Conservation (phyloP, 495 filamentous ascomycete genomes). For the Glonium stellatum region DNA sequence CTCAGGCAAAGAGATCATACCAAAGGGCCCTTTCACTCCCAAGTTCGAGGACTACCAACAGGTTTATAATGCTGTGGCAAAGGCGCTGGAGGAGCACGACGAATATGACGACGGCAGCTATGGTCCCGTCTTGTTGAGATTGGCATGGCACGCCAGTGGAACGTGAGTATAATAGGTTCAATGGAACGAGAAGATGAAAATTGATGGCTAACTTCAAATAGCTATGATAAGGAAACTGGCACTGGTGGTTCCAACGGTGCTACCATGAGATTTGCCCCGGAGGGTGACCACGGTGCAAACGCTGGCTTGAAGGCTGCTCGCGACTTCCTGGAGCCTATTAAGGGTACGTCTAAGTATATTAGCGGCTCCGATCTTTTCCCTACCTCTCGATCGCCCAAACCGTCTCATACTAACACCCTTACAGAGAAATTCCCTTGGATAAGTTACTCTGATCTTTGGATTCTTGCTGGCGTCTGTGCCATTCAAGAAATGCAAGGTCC, state of each 20-base stretch:
- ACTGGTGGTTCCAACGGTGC: conserved; percentile 95
- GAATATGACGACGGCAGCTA: conserved; percentile 97
- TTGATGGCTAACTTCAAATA: conserved; percentile 30
- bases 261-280: conserved; percentile 94
- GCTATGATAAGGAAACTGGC: conserved; percentile 75
- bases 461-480: conserved; percentile 73
- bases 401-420: neutral
- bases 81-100: conserved; percentile 72
- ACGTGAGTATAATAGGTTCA: conserved; percentile 23
- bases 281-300: conserved; percentile 88
- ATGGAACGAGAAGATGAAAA: neutral
- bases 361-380: neutral
- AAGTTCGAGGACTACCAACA: conserved; percentile 87
- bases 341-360: conserved; percentile 40
- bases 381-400: too few relatives aligned
- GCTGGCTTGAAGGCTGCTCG: conserved; percentile 82
- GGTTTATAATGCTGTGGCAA: conserved; percentile 85
- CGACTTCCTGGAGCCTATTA: conserved; percentile 87
- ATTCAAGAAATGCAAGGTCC: conserved; percentile 96
- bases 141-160: conserved; percentile 36
- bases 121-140: conserved; percentile 56
- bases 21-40: conserved; percentile 56
- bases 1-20: conserved; percentile 8
- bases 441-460: conserved; percentile 93
- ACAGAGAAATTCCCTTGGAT: conserved; percentile 79